A percentile compares a stretch with the other conserved stretches of the same genome.
These are phyloP conservation scores for Apophysomyces trapeziformis DNA, from an alignment of 371 early-diverging fungal species.

Conservation along the genomic window DNA sequence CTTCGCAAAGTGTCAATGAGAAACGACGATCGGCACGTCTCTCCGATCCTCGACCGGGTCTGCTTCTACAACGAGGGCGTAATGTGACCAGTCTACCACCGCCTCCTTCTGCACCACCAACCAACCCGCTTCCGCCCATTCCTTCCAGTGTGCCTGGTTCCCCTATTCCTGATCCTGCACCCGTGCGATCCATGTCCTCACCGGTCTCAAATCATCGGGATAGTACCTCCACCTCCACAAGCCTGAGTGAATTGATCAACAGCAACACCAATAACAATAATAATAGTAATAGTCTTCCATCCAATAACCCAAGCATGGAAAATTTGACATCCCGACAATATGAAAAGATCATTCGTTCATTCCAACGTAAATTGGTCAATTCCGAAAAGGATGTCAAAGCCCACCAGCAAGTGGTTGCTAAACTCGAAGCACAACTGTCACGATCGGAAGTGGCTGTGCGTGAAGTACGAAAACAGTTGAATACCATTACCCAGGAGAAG, in stretches of 20 bases:
- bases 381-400: slow-evolving; percentile 47
- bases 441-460: slow-evolving; percentile 47
- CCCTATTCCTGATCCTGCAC: background rate
- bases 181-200: background rate
- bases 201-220: background rate
- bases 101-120: slow-evolving; percentile 1
- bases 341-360: slow-evolving; percentile 51
- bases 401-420: slow-evolving; percentile 49
- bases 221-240: background rate
- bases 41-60: background rate
- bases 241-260: slow-evolving; percentile 4
- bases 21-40: background rate
- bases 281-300: too few species aligned
- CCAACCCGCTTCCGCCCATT: background rate
- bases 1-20: background rate
- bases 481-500: slow-evolving; percentile 41
- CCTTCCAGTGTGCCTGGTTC: background rate
- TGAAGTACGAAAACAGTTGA: slow-evolving; percentile 46
- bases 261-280: background rate
- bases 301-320: background rate
- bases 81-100: background rate
- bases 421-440: slow-evolving; percentile 44
- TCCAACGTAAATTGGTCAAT: slow-evolving; percentile 47
- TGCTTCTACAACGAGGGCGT: background rate
- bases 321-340: slow-evolving; percentile 46